Percentiles rank a stretch among this genome's conserved stretches.
These are phyloP conservation scores for Ilyonectria robusta DNA, from an alignment of 2,329 filamentous ascomycete genomes.

Conservation along the genomic window DNA sequence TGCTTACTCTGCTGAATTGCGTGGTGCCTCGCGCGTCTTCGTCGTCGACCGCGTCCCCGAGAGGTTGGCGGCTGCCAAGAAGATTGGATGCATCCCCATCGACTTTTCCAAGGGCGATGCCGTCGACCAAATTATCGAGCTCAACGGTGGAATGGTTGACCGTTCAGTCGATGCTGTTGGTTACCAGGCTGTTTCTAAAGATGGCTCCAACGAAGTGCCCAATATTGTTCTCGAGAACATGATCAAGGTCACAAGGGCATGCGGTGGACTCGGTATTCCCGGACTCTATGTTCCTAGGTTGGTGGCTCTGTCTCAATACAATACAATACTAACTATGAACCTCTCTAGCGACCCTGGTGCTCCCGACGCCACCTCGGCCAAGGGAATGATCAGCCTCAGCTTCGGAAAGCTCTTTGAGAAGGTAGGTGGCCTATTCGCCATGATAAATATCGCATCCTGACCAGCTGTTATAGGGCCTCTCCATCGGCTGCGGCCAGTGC, in stretches of 20 bases:
- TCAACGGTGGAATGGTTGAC: constrained; percentile 73
- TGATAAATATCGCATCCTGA: background rate
- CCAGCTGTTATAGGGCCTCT: constrained; percentile 62
- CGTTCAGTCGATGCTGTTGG: constrained; percentile 76
- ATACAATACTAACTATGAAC: constrained; percentile 23
- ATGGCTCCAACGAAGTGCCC: constrained; percentile 71
- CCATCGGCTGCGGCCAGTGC: constrained; percentile 74
- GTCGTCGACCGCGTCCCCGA: constrained; percentile 75
- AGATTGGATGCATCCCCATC: constrained; percentile 73
- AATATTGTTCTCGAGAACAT: constrained; percentile 75
- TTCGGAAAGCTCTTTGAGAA: constrained; percentile 80
- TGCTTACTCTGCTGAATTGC: constrained; percentile 72
- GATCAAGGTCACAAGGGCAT: constrained; percentile 73
- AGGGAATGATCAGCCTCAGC: constrained; percentile 74
- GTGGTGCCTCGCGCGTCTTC: constrained; percentile 73
- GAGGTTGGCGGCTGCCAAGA: constrained; percentile 70
- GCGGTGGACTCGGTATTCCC: constrained; percentile 73
- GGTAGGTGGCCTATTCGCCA: constrained; percentile 51
- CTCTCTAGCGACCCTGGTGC: constrained; percentile 71
- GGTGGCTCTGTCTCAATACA: background rate
- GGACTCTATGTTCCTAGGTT: constrained; percentile 63
- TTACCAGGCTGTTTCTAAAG: constrained; percentile 72
- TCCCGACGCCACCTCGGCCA: constrained; percentile 71
- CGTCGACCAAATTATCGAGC: constrained; percentile 71
- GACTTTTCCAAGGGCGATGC: constrained; percentile 73